These are phyloP conservation scores for Aureobasidium mangrovei DNA, from an alignment of 2,329 filamentous ascomycete species.

Conservation along the genomic window DNA sequence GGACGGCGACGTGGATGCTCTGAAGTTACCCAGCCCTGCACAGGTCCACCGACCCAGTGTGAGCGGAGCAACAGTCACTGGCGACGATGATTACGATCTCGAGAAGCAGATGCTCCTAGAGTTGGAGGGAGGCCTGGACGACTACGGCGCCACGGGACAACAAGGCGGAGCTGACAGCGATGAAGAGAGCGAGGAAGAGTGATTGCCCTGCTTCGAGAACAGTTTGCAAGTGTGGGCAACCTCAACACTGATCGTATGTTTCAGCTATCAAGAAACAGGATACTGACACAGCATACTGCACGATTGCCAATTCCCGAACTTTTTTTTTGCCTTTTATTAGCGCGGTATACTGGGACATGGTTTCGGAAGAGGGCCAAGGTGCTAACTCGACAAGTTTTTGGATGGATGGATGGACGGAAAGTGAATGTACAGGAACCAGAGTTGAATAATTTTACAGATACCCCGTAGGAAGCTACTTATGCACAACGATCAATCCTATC, in stretches of 20 bases:
- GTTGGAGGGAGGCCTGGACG: constrained; percentile 27
- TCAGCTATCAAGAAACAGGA: too few relatives aligned
- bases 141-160: constrained; percentile 18
- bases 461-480: background rate
- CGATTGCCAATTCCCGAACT: too few relatives aligned
- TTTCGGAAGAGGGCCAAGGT: too few relatives aligned
- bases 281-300: too few relatives aligned
- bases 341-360: too few relatives aligned
- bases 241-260: too few relatives aligned
- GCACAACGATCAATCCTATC: constrained; percentile 20
- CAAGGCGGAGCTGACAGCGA: constrained; percentile 22
- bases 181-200: constrained; percentile 39
- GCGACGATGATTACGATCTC: constrained; percentile 33
- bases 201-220: background rate
- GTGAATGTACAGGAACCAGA: too few relatives aligned
- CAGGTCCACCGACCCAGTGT: constrained; percentile 21
- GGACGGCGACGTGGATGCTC: constrained; percentile 28
- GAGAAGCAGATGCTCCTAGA: constrained; percentile 36
- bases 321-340: too few relatives aligned
- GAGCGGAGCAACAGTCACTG: constrained; percentile 17
- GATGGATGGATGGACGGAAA: too few relatives aligned
- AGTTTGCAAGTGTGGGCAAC: too few relatives aligned
- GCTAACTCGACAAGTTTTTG: too few relatives aligned
- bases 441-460: constrained; percentile 10
- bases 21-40: constrained; percentile 23